Evolutionary conservation across 2,329 filamentous ascomycete species (phyloP).

Genomic region (Alternaria consortialis): DNA sequence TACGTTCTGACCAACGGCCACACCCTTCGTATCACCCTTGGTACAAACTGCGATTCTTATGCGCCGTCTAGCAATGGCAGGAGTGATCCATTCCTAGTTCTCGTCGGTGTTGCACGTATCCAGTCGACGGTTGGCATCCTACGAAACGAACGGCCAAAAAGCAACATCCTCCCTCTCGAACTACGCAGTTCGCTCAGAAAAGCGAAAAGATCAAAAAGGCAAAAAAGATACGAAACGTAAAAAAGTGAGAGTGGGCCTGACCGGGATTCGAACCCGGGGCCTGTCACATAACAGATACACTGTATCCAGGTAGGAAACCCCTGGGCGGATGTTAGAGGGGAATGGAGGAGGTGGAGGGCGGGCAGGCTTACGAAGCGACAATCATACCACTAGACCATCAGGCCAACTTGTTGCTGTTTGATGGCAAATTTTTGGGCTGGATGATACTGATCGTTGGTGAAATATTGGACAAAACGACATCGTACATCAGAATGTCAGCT

Average conservation of each 20-base stretch:
- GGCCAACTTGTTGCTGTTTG: slow-evolving; percentile 25
- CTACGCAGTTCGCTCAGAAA: background rate
- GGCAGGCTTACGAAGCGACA: slow-evolving; percentile 39
- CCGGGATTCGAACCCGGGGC: slow-evolving; percentile 52
- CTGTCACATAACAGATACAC: slow-evolving; percentile 45
- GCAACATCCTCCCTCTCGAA: too few species aligned
- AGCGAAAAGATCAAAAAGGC: background rate
- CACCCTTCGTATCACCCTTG: too few species aligned
- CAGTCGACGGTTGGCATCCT: too few species aligned
- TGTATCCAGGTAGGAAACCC: slow-evolving; percentile 34
- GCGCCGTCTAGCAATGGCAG: too few species aligned
- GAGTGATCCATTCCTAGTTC: too few species aligned
- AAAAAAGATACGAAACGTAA: too few species aligned
- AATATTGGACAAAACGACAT: too few species aligned
- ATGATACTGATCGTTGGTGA: background rate
- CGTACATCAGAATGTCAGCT: too few species aligned
- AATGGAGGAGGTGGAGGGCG: background rate
- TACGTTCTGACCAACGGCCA: too few species aligned
- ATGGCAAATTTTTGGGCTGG: slow-evolving; percentile 6
- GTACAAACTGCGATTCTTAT: too few species aligned
- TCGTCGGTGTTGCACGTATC: too few species aligned
- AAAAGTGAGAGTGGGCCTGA: slow-evolving; percentile 32
- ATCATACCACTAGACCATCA: slow-evolving; percentile 47
- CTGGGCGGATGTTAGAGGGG: background rate
- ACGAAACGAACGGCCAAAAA: too few species aligned